Percentiles rank a stretch among this genome's conserved stretches.
Conservation (phyloP, 2,329 filamentous ascomycete genomes). For the Dissoconium aciculare region DNA sequence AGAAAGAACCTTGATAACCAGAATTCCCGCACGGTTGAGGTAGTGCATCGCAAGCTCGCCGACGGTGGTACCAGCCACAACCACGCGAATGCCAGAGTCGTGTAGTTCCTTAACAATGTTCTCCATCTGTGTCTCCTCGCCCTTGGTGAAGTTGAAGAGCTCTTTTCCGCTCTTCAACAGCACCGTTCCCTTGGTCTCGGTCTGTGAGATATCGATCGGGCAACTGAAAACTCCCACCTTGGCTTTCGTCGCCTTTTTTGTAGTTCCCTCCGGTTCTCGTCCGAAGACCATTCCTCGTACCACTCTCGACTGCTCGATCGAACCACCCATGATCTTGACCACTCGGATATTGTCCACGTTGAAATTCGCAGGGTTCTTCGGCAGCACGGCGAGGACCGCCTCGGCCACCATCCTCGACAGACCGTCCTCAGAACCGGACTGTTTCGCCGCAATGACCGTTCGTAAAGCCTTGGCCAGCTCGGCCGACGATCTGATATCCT, state of each 20-base stretch:
- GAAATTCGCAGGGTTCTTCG: slow-evolving; percentile 91
- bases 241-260: slow-evolving; percentile 84
- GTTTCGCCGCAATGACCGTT: slow-evolving; percentile 92
- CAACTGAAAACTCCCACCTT: slow-evolving; percentile 97
- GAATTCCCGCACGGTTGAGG: slow-evolving; percentile 90
- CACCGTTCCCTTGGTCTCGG: slow-evolving; percentile 97
- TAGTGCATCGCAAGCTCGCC: slow-evolving; percentile 95
- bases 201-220: slow-evolving; percentile 87
- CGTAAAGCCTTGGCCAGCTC: slow-evolving; percentile 91
- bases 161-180: slow-evolving; percentile 94
- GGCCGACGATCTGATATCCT: slow-evolving; percentile 61
- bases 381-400: slow-evolving; percentile 68
- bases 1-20: slow-evolving; percentile 91
- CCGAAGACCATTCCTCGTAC: slow-evolving; percentile 98
- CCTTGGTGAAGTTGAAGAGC: slow-evolving; percentile 97
- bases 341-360: slow-evolving; percentile 98
- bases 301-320: slow-evolving; percentile 82
- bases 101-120: slow-evolving; percentile 85
- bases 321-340: slow-evolving; percentile 98
- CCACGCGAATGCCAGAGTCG: slow-evolving; percentile 81
- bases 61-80: slow-evolving; percentile 83
- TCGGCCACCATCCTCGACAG: slow-evolving; percentile 79
- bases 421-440: slow-evolving; percentile 82
- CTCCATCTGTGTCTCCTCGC: slow-evolving; percentile 87
- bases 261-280: slow-evolving; percentile 72